phyloP scores from a whole-genome alignment of 208 protist genomes.

The Crithidia sp. region DNA sequence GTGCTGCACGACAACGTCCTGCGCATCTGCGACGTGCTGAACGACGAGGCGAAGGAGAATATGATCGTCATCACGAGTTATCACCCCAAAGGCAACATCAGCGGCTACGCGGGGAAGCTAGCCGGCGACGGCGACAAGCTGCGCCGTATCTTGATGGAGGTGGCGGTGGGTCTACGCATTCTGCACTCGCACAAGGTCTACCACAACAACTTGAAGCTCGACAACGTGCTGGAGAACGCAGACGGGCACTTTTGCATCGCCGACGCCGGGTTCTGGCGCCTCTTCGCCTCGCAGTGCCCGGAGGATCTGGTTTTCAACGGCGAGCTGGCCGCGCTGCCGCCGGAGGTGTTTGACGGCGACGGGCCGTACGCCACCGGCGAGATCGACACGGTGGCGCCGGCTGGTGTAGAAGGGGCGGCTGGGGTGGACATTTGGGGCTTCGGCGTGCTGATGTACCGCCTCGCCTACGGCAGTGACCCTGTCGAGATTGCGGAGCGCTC shows the following conservation, averaged over 20 bases:
- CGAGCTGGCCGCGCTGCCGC: constrained; percentile 76
- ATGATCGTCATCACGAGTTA: constrained; percentile 72
- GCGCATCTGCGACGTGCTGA: constrained; percentile 65
- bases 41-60: constrained; percentile 79
- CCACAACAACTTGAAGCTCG: constrained; percentile 85
- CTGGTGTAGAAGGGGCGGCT: constrained; percentile 16
- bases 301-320: constrained; percentile 87
- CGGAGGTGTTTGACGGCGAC: constrained; percentile 66
- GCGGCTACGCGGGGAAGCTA: constrained; percentile 50
- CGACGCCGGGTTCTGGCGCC: constrained; percentile 71
- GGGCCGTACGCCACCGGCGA: constrained; percentile 43
- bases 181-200: constrained; percentile 80
- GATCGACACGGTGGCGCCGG: constrained; percentile 19
- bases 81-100: constrained; percentile 48
- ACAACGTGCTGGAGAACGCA: constrained; percentile 72
- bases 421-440: constrained; percentile 87
- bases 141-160: constrained; percentile 54
- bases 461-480: constrained; percentile 70
- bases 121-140: constrained; percentile 57
- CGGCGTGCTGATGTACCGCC: constrained; percentile 83
- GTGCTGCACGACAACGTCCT: constrained; percentile 61
- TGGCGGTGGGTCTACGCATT: constrained; percentile 65
- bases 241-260: constrained; percentile 65
- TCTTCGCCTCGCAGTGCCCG: constrained; percentile 80
- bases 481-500: constrained; percentile 66